Base-by-base conservation (phyloP, 1,284 basidiomycete genomes). In the Cutaneotrichosporon cyanovorans region DNA sequence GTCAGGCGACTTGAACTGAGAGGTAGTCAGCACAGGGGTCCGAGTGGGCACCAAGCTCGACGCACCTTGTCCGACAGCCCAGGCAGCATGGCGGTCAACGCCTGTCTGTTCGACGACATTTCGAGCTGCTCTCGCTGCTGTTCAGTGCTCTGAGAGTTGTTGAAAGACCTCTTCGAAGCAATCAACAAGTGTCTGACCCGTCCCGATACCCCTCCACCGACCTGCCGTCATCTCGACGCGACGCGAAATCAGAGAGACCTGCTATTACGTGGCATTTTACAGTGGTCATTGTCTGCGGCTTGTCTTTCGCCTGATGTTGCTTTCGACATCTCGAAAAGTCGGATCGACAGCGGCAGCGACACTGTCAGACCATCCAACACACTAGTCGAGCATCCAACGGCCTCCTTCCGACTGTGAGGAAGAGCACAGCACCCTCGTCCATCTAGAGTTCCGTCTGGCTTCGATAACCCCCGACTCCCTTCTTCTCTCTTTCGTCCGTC, bases 1-100 rank as follows among this genome's bases (percentile, higher is more conserved):
- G 51, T 69, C 67, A 10, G 58, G 53, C 33, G 62, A 64, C 41
- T 58, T 58, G 58, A 69, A 63, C 67, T 69, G 52, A 25, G 15
- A 22, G 36, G 32, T 22, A 11, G 36, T 37, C 43, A 36, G 35
- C n/a, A 31, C 31, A 14, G 10, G 10, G 25, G 25, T 12, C 7
- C 8, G 25, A 7, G 12, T 28, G 25, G 25, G 25, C 22, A 7
- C n/a, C n/a, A n/a, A n/a, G n/a, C n/a, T 2, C 14, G 19, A 32
- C 52, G 12, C 28, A 54, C 52, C 48, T 54, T 54, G 46, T 54
- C 52, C 23, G 49, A 42, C 15, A 54, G 48, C 32, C 45, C 42
- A 30, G 48, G 46, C 18, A 54, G 46, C 52, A 54, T 42, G 37
- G 37, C 41, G 37, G 28, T 42, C 33, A 54, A 42, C 22, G 52